Conservation (phyloP, 2,329 filamentous ascomycete genomes). For the Colletotrichum sp. region DNA sequence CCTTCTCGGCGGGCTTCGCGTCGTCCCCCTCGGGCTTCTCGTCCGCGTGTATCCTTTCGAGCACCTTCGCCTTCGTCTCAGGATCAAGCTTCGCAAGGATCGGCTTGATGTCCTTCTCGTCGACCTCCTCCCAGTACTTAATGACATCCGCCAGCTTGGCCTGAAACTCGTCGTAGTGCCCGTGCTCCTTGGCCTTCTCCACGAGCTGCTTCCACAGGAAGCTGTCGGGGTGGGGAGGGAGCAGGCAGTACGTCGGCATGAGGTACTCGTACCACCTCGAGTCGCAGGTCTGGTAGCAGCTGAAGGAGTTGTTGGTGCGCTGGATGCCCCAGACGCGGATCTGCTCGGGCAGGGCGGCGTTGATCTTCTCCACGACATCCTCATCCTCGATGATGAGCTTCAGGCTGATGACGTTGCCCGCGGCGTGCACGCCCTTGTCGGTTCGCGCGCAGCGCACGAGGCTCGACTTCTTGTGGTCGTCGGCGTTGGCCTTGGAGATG, state of each 20-base stretch:
- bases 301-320: conserved; percentile 88
- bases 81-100: conserved; percentile 68
- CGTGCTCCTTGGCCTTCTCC: conserved; percentile 77
- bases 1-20: conserved; percentile 27
- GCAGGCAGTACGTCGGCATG: conserved; percentile 89
- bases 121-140: conserved; percentile 82
- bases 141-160: conserved; percentile 78
- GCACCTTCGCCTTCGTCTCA: conserved; percentile 65
- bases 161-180: conserved; percentile 71
- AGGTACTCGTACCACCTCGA: conserved; percentile 97
- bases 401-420: conserved; percentile 91
- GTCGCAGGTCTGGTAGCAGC: conserved; percentile 93
- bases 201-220: conserved; percentile 84
- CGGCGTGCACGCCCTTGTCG: conserved; percentile 96
- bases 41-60: conserved; percentile 61
- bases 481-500: conserved; percentile 95
- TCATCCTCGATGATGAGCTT: conserved; percentile 95
- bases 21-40: conserved; percentile 22
- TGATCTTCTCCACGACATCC: conserved; percentile 90
- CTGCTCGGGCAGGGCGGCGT: conserved; percentile 81
- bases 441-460: conserved; percentile 93
- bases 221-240: conserved; percentile 90
- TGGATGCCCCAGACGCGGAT: conserved; percentile 96
- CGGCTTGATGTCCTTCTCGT: conserved; percentile 81
- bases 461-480: conserved; percentile 95